A percentile compares a stretch with the other conserved stretches of the same genome.
These are phyloP conservation scores for Candida dubliniensis DNA, from an alignment of 1,139 yeast species.

Conservation along the genomic window DNA sequence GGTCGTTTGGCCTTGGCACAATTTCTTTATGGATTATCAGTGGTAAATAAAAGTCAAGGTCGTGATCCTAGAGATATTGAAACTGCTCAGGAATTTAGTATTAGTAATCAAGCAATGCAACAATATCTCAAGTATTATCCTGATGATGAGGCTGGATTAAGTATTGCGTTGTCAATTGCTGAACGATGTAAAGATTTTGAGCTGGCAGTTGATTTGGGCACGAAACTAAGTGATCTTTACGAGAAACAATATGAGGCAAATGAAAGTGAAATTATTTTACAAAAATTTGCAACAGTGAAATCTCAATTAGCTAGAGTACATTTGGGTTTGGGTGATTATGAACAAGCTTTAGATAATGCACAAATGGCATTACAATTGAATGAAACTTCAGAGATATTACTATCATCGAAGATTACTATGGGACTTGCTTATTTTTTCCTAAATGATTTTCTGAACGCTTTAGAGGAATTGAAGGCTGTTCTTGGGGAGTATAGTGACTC, in stretches of 20 bases:
- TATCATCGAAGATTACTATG: conserved; percentile 66
- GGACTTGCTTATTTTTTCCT: conserved; percentile 71
- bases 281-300: conserved; percentile 58
- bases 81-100: conserved; percentile 62
- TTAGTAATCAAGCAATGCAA: conserved; percentile 71
- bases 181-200: conserved; percentile 72
- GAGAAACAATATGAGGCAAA: conserved; percentile 60
- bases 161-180: conserved; percentile 55
- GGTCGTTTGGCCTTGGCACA: conserved; percentile 75
- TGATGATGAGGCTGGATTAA: conserved; percentile 59
- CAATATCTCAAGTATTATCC: conserved; percentile 72
- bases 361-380: conserved; percentile 53
- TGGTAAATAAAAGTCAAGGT: conserved; percentile 45
- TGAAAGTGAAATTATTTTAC: conserved; percentile 49
- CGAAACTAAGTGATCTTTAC: conserved; percentile 45
- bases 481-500: conserved; percentile 50
- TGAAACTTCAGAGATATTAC: conserved; percentile 18
- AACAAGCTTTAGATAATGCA: conserved; percentile 60
- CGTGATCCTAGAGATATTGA: conserved; percentile 54
- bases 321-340: conserved; percentile 59
- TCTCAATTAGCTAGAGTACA: conserved; percentile 70
- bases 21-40: conserved; percentile 65
- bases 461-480: conserved; percentile 65
- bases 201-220: conserved; percentile 50
- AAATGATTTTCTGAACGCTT: conserved; percentile 60